Evolutionary conservation across 2,329 filamentous ascomycete species (phyloP).

Genomic region (Beauveria varroae): DNA sequence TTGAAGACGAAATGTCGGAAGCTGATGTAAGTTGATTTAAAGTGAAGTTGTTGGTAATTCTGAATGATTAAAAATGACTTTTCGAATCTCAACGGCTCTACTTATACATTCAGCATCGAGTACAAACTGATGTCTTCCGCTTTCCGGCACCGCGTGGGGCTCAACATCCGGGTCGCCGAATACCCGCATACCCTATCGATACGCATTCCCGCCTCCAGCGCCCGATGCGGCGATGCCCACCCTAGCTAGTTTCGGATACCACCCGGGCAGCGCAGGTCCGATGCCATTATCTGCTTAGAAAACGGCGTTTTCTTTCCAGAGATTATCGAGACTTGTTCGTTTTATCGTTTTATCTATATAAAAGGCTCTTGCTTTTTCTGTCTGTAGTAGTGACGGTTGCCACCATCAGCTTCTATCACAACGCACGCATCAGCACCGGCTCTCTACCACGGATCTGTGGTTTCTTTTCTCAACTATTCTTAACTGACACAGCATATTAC

Average conservation of each 20-base stretch:
- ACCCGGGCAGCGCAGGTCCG: too few relatives aligned
- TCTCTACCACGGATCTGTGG: background rate
- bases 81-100: background rate
- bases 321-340: too few relatives aligned
- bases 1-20: background rate
- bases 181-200: constrained; percentile 8
- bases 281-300: too few relatives aligned
- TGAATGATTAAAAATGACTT: background rate
- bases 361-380: background rate
- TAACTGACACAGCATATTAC: too few relatives aligned
- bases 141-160: background rate
- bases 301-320: too few relatives aligned
- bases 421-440: background rate
- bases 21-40: background rate
- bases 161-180: background rate
- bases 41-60: background rate
- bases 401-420: background rate
- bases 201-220: background rate
- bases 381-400: background rate
- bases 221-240: background rate
- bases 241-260: too few relatives aligned
- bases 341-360: background rate
- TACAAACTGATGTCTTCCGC: background rate
- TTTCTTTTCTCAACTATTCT: too few relatives aligned
- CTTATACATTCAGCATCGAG: background rate